Evolutionary conservation across 2,329 filamentous ascomycete species (phyloP).

Genomic region (Hypoxylon sp.): DNA sequence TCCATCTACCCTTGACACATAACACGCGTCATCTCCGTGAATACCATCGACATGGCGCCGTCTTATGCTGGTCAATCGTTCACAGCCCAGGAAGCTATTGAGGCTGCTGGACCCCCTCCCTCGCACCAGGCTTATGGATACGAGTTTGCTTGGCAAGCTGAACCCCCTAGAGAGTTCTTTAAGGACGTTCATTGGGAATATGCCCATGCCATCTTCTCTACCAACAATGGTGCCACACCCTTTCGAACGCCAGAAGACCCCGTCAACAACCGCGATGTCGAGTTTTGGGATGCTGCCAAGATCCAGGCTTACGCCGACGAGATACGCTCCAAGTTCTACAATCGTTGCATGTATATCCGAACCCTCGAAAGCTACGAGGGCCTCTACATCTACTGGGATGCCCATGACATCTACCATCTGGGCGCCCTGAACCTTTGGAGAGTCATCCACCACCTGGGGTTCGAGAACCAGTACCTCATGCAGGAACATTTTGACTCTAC

Average conservation of each 20-base stretch:
- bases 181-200: slow-evolving; percentile 13
- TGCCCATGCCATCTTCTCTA: slow-evolving; percentile 58
- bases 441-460: slow-evolving; percentile 57
- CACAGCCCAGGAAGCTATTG: slow-evolving; percentile 34
- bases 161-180: slow-evolving; percentile 45
- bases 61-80: slow-evolving; percentile 32
- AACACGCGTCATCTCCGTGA: background rate
- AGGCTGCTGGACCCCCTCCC: slow-evolving; percentile 38
- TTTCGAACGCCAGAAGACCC: slow-evolving; percentile 52
- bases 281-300: slow-evolving; percentile 56
- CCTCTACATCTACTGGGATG: slow-evolving; percentile 64
- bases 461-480: slow-evolving; percentile 57
- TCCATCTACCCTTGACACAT: background rate
- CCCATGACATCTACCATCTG: slow-evolving; percentile 60
- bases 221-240: slow-evolving; percentile 47
- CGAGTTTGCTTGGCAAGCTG: slow-evolving; percentile 28
- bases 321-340: slow-evolving; percentile 33
- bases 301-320: slow-evolving; percentile 48
- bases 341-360: slow-evolving; percentile 34
- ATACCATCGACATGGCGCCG: slow-evolving; percentile 20
- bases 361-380: slow-evolving; percentile 54
- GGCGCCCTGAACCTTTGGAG: slow-evolving; percentile 65
- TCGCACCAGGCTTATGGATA: slow-evolving; percentile 3
- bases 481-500: slow-evolving; percentile 49
- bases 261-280: slow-evolving; percentile 47